Evolutionary conservation across 768 basidiomycete genomes (phyloP), one percentile per base, ranked within the genome.

Genomic region (Amanita thiersii): DNA sequence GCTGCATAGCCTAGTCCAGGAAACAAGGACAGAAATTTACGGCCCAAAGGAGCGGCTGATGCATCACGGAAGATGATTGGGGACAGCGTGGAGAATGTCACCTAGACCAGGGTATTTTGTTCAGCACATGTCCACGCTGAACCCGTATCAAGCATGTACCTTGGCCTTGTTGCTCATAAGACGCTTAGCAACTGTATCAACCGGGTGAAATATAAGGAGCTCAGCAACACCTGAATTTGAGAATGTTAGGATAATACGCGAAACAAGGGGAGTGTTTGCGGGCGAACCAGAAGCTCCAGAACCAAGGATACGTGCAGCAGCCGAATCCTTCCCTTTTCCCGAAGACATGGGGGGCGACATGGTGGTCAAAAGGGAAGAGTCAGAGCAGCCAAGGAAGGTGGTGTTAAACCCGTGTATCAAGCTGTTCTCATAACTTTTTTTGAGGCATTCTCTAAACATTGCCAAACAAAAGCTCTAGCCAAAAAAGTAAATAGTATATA

Each of bases 1-100:
- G 94, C 96, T 3, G 96, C 94, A 58, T 99, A 99, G 2, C 94
- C 94, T 3, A 99, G 79, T 40, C 91, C 94, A 25, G 94, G 94
- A 70, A 99, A 99, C n/a, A 99, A 75, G 2, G 91, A 94, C 12
- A 96, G 50, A 50, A 94, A 72, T 59, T 86, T 87, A 29, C 66
- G 68, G 4, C 68, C 62, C 1, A 86, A 43, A 1, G 87, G 64
- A 2, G 88, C 81, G 0, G 72, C 58, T 5, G 93, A 86, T 21
- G 82, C 67, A 29, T 92, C 84, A 20, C 86, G 76, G 77, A 99
- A 99, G 58, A 99, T 72, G 67, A 97, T 83, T 32, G 74, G 60
- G 37, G 80, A 81, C 26, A 89, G 64, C 5, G 75, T 70, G 12
- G 72, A 63, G 34, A 75, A 50, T 7, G 84, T 76, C 32, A 81